These are phyloP conservation scores for Backusella sp. DNA, from an alignment of 192 early-diverging fungal genomes.

Conservation along the genomic window DNA sequence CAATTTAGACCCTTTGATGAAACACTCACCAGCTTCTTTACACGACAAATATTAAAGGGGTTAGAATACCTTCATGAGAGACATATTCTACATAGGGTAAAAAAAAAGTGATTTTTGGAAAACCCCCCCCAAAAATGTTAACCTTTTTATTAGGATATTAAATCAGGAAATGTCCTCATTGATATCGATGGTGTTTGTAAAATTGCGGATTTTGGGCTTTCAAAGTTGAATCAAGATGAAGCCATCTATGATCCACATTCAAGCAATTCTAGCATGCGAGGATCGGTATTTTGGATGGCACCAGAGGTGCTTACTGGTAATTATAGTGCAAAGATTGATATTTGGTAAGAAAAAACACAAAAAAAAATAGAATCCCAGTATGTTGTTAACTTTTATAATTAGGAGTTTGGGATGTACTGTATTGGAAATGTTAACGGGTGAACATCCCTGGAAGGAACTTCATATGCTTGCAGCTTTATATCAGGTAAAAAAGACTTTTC, in stretches of 20 bases:
- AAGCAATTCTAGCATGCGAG: slow-evolving; percentile 44
- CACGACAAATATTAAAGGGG: slow-evolving; percentile 78
- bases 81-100: slow-evolving; percentile 67
- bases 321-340: slow-evolving; percentile 90
- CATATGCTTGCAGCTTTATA: slow-evolving; percentile 45
- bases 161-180: slow-evolving; percentile 75
- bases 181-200: slow-evolving; percentile 84
- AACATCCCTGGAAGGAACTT: slow-evolving; percentile 63
- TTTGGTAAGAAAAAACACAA: slow-evolving; percentile 55
- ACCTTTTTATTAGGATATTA: slow-evolving; percentile 57
- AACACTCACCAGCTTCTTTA: slow-evolving; percentile 65
- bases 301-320: slow-evolving; percentile 86
- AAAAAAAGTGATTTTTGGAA: slow-evolving; percentile 12
- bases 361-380: not conserved
- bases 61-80: slow-evolving; percentile 82
- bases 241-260: not conserved
- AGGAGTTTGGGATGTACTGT: slow-evolving; percentile 77
- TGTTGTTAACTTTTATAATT: too few relatives aligned
- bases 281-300: slow-evolving; percentile 85
- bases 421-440: slow-evolving; percentile 92
- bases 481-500: slow-evolving; percentile 31
- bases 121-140: too few relatives aligned
- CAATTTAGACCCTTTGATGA: slow-evolving; percentile 68
- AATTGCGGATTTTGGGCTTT: slow-evolving; percentile 96
- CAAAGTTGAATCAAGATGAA: slow-evolving; percentile 58